These are phyloP conservation scores for Penicillium goetzii DNA, from an alignment of 495 filamentous ascomycete species.

Conservation along the genomic window DNA sequence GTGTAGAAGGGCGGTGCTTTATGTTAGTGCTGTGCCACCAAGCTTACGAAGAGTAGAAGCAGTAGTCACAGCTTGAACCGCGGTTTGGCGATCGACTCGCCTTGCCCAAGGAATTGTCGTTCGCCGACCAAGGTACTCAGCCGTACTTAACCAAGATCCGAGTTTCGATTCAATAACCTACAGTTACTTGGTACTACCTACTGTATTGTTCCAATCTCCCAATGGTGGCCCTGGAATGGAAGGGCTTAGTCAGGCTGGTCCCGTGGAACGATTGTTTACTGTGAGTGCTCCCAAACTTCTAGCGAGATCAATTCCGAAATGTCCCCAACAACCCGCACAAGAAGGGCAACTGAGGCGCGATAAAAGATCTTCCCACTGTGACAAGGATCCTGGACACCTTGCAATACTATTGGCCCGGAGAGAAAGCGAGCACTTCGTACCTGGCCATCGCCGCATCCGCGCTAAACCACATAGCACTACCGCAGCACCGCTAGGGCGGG, in stretches of 20 bases:
- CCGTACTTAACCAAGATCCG: not conserved
- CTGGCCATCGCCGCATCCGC: not conserved
- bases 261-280: constrained; percentile 1
- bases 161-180: not conserved
- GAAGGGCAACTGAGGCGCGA: not conserved
- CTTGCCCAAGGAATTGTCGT: not conserved
- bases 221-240: not conserved
- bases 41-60: not conserved
- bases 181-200: too few species aligned
- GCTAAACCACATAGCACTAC: constrained; percentile 1
- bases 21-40: not conserved
- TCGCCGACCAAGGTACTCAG: not conserved
- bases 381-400: not conserved
- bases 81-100: not conserved
- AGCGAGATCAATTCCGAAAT: not conserved
- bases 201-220: too few species aligned
- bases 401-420: not conserved
- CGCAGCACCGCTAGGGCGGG: not conserved
- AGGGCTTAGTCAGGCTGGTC: not conserved
- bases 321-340: not conserved
- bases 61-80: not conserved
- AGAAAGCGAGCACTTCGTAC: constrained; percentile 2
- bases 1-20: not conserved
- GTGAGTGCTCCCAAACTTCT: not conserved
- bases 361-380: not conserved